Conservation (phyloP, 768 basidiomycete genomes). For the Pulveroboletus frians region DNA sequence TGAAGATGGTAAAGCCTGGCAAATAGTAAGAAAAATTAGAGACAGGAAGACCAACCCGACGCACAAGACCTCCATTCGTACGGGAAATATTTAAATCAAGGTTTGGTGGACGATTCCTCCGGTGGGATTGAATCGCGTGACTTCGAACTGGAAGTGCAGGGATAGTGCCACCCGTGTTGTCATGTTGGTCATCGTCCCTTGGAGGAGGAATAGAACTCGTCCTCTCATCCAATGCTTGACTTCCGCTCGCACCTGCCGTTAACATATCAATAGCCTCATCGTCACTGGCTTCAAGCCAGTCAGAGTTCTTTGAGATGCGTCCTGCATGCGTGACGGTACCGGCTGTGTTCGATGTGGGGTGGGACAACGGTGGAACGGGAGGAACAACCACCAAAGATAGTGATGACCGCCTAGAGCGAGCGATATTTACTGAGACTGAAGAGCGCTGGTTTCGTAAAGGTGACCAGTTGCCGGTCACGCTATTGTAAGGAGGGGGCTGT, state of each 20-base stretch:
- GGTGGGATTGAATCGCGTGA: slow-evolving; percentile 28
- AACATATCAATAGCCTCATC: slow-evolving; percentile 83
- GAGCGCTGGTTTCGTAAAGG: slow-evolving; percentile 39
- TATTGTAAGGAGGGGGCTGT: slow-evolving; percentile 63
- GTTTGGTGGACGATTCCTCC: slow-evolving; percentile 61
- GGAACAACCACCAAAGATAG: slow-evolving; percentile 55
- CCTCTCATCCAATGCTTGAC: slow-evolving; percentile 76
- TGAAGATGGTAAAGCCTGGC: slow-evolving; percentile 58
- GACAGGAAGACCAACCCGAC: slow-evolving; percentile 48
- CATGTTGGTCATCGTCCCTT: slow-evolving; percentile 24
- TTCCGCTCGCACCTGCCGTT: slow-evolving; percentile 76
- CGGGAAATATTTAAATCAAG: slow-evolving; percentile 53
- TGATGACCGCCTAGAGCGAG: slow-evolving; percentile 49
- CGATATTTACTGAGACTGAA: slow-evolving; percentile 37
- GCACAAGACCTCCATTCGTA: slow-evolving; percentile 29
- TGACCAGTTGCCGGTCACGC: slow-evolving; percentile 30
- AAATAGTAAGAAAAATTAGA: slow-evolving; percentile 58
- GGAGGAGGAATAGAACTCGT: slow-evolving; percentile 50
- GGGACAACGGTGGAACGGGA: slow-evolving; percentile 31
- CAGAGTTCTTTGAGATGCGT: slow-evolving; percentile 44
- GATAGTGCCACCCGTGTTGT: slow-evolving; percentile 12
- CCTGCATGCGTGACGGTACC: slow-evolving; percentile 27
- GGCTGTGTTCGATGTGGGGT: slow-evolving; percentile 33
- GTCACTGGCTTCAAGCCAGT: slow-evolving; percentile 79
- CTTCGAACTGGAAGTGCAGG: slow-evolving; percentile 28